Evolutionary conservation across 192 early-diverging fungal species (phyloP).

Genomic region (Geranomyces variabilis): DNA sequence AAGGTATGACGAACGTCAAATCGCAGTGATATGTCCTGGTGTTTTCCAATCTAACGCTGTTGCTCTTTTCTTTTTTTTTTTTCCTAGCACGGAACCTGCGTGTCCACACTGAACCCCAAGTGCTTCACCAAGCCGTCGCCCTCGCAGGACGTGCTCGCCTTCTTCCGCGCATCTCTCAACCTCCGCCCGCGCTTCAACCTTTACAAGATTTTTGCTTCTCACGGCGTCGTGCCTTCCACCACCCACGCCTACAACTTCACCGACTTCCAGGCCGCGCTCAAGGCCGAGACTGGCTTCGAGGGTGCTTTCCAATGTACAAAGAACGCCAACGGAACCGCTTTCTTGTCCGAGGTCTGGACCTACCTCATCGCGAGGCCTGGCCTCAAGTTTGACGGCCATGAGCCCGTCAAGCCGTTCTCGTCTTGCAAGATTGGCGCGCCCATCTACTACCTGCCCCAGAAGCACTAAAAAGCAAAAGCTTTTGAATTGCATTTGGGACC

Average conservation of each 20-base stretch:
- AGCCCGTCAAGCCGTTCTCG: conserved; percentile 2
- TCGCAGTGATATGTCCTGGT: background rate
- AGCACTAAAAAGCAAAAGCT: background rate
- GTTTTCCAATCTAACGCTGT: background rate
- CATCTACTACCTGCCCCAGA: conserved; percentile 20
- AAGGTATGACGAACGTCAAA: too few species aligned
- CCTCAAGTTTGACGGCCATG: conserved; percentile 14
- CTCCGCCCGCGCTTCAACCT: conserved; percentile 63
- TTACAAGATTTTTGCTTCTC: conserved; percentile 47
- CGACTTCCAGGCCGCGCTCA: conserved; percentile 33
- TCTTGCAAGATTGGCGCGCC: background rate
- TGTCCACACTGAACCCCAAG: conserved; percentile 62
- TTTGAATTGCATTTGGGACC: background rate
- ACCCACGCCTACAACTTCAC: conserved; percentile 29
- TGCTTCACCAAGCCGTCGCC: conserved; percentile 61
- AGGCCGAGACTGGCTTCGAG: conserved; percentile 28
- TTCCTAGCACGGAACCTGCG: conserved; percentile 74
- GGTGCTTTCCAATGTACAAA: conserved; percentile 33
- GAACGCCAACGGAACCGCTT: conserved; percentile 9
- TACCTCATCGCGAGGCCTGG: conserved; percentile 2
- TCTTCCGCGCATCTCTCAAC: conserved; percentile 57
- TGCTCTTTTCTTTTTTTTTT: background rate
- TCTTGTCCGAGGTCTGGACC: conserved; percentile 17
- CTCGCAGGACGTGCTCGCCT: conserved; percentile 48
- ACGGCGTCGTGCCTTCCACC: conserved; percentile 48